Evolutionary conservation across 1,284 basidiomycete species (phyloP), one percentile per base, ranked within the genome.

Genomic region (Ceratobasidium papillatum): DNA sequence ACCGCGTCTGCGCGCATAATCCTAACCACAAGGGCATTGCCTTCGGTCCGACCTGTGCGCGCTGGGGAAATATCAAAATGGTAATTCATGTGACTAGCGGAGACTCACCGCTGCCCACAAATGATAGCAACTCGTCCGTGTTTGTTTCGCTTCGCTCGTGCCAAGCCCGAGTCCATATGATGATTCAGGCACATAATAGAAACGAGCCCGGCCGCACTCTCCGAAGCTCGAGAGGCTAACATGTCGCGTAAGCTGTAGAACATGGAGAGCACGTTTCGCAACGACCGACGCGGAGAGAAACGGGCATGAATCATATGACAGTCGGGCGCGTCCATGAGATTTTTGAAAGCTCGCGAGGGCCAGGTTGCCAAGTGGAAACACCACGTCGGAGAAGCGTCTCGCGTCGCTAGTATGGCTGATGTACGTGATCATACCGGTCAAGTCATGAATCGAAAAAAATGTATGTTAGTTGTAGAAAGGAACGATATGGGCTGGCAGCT

Each of bases 1-100:
- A 9, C 11, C 58, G 69, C 52, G 36, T 72, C 38, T 72, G 45
- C 43, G 56, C 69, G 58, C 49, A 47, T 61, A 32, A 12, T 32
- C n/a, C 11, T 14, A 22, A 49, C 19, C 58, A 51, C 19, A 59
- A 25, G 58, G 43, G n/a, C n/a, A 5, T n/a, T 22, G 19, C 41
- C 64, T 38, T 54, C 69, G 41, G 12, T 61, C 32, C 43, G 54
- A 41, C 17, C 27, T 4, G 14, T 11, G 30, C 58, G 43, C 43
- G 7, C 32, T 32, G 9, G 32, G 27, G 62, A 43, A 7, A 62
- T 19, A 41, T 36, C 22, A 45, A 45, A 17, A 11, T 11, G 30
- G 17, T 17, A 17, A 32, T 19, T n/a, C 62, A 22, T 34, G 45
- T 49, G 62, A 49, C 25, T 22, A 4, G 22, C 32, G 56, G 56